Evolutionary conservation across 495 filamentous ascomycete species (phyloP).

Genomic region (Delitschia confertaspora): DNA sequence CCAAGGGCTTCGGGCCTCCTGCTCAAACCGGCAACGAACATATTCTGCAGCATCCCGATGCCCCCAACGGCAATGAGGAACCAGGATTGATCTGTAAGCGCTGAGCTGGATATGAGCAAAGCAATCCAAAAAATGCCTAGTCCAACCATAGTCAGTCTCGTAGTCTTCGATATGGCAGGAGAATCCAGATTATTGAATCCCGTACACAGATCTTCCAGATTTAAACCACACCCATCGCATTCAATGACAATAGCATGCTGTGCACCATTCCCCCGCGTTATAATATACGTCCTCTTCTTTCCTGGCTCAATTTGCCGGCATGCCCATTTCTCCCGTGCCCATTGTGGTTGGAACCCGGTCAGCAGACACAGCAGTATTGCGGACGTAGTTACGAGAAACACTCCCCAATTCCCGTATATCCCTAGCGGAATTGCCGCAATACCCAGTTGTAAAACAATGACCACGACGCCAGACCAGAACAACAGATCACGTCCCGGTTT

Average conservation of each 20-base stretch:
- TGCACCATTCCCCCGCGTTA: slow-evolving; percentile 41
- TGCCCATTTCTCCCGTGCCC: slow-evolving; percentile 45
- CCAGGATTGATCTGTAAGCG: slow-evolving; percentile 36
- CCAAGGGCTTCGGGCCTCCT: slow-evolving; percentile 9
- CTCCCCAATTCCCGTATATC: slow-evolving; percentile 38
- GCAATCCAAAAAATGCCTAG: slow-evolving; percentile 37
- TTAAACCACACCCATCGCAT: slow-evolving; percentile 34
- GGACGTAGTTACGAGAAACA: slow-evolving; percentile 37
- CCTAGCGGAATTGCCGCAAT: slow-evolving; percentile 41
- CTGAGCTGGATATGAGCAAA: slow-evolving; percentile 37
- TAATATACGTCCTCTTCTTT: slow-evolving; percentile 28
- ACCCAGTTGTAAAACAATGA: slow-evolving; percentile 39
- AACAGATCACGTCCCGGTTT: slow-evolving; percentile 24
- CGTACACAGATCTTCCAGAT: slow-evolving; percentile 39
- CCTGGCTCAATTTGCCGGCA: slow-evolving; percentile 28
- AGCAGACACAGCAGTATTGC: slow-evolving; percentile 37
- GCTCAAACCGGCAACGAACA: slow-evolving; percentile 34
- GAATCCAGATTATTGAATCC: not conserved
- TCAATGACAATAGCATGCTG: slow-evolving; percentile 40
- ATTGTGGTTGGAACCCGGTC: slow-evolving; percentile 39
- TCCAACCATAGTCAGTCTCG: slow-evolving; percentile 3
- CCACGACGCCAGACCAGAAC: slow-evolving; percentile 34
- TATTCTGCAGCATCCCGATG: slow-evolving; percentile 43
- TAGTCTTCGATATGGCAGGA: slow-evolving; percentile 2
- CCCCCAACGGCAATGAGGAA: slow-evolving; percentile 39